These are phyloP conservation scores for Strigomonas culicis DNA, from an alignment of 208 protist genomes.

Conservation along the genomic window DNA sequence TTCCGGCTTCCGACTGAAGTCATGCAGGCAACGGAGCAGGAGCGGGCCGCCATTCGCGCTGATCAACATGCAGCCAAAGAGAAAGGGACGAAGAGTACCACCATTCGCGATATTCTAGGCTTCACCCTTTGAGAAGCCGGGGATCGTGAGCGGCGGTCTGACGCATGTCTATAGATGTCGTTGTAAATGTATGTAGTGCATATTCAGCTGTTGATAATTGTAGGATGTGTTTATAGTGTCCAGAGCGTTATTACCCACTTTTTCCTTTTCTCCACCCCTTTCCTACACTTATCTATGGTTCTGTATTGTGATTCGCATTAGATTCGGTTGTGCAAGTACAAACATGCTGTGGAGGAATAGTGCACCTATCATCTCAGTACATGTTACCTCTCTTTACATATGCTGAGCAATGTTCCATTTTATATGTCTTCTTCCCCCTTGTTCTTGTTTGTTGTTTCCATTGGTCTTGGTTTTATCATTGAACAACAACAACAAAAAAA, in stretches of 20 bases:
- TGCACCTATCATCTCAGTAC: not conserved
- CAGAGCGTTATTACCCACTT: not conserved
- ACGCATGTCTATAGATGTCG: not conserved
- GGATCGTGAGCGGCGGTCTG: not conserved
- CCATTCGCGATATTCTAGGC: conserved; percentile 53
- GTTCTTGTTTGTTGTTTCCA: not conserved
- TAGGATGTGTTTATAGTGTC: not conserved
- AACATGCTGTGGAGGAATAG: not conserved
- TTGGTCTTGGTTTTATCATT: not conserved
- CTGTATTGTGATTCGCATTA: not conserved
- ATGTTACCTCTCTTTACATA: not conserved
- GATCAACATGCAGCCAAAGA: conserved; percentile 21
- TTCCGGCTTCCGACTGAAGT: conserved; percentile 72
- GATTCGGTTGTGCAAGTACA: not conserved
- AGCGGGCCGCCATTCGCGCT: conserved; percentile 65
- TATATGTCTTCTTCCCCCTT: not conserved
- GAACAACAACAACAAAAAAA: conserved; percentile 6
- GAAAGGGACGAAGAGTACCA: conserved; percentile 11
- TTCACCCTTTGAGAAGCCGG: conserved; percentile 29
- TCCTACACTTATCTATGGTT: not conserved
- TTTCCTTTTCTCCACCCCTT: not conserved
- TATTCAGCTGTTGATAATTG: too few species aligned
- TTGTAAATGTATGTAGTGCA: too few species aligned
- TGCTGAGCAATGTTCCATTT: not conserved
- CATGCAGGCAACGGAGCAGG: conserved; percentile 66